Evolutionary conservation across 495 filamentous ascomycete genomes (phyloP).

Genomic region (Antarctomyces pellizariae): DNA sequence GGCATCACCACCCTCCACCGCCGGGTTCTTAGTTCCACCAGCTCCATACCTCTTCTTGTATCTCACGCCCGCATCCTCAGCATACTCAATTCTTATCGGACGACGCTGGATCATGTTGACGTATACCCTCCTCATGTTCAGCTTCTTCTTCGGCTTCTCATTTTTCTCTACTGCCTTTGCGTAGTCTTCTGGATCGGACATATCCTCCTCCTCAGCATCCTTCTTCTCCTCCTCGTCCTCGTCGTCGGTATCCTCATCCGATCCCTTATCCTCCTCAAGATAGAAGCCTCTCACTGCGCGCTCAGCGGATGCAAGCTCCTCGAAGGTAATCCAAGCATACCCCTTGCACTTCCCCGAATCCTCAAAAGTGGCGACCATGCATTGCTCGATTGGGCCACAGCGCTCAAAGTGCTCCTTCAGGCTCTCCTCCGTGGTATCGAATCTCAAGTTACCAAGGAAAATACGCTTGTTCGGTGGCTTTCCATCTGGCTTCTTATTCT

Average conservation of each 20-base stretch:
- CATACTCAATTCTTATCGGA: constrained; percentile 68
- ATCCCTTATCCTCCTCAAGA: constrained; percentile 28
- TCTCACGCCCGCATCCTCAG: constrained; percentile 63
- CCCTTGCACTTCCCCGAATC: constrained; percentile 96
- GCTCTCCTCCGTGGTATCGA: constrained; percentile 61
- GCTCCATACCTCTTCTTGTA: constrained; percentile 90
- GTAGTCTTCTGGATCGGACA: constrained; percentile 7
- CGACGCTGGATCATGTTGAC: constrained; percentile 61
- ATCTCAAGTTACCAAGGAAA: constrained; percentile 81
- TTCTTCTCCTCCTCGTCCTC: constrained; percentile 17
- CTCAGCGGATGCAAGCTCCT: constrained; percentile 45
- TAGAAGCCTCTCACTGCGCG: constrained; percentile 68
- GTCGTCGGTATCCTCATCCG: constrained; percentile 32
- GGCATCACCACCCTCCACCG: constrained; percentile 13
- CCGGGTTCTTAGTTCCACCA: constrained; percentile 23
- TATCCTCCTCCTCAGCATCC: constrained; percentile 6
- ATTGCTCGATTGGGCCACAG: constrained; percentile 56
- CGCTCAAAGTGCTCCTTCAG: constrained; percentile 55
- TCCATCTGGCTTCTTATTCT: constrained; percentile 17
- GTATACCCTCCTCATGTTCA: constrained; percentile 51
- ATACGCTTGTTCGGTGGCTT: constrained; percentile 51
- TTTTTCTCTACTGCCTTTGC: constrained; percentile 8
- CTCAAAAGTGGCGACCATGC: constrained; percentile 85
- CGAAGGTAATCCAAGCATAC: constrained; percentile 85
- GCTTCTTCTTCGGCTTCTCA: constrained; percentile 26